These are phyloP conservation scores for Nepenthes alata DNA, from an alignment of 179 eudicot species.

Conservation along the genomic window DNA sequence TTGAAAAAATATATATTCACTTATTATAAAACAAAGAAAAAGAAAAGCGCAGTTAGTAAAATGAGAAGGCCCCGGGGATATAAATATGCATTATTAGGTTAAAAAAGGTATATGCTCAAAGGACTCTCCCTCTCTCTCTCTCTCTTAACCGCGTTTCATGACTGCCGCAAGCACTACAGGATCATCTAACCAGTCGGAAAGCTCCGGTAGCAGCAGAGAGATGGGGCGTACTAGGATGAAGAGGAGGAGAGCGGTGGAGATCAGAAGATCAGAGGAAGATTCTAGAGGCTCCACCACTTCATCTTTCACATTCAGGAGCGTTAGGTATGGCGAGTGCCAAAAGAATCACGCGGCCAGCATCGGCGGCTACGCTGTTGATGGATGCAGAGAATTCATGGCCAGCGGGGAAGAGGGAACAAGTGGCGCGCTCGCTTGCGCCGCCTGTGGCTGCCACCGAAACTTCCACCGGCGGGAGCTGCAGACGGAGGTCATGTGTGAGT, in stretches of 20 bases:
- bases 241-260: conserved; percentile 20
- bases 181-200: no score
- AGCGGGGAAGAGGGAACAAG: conserved; percentile 30
- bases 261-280: conserved; percentile 17
- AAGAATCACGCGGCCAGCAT: conserved; percentile 38
- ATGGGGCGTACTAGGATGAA: no score
- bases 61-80: no score
- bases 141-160: no score
- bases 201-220: no score
- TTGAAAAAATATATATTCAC: no score
- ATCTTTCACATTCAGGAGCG: conserved; percentile 11
- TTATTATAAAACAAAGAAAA: no score
- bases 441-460: conserved; percentile 49
- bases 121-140: no score
- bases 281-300: conserved; percentile 16
- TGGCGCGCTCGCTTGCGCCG: conserved; percentile 32
- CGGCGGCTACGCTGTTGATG: conserved; percentile 44
- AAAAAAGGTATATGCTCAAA: no score
- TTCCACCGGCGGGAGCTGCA: conserved; percentile 31
- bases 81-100: no score
- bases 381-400: conserved; percentile 15
- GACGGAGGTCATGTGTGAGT: conserved; percentile 20
- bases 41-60: no score
- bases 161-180: no score
- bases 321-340: conserved; percentile 42